A percentile compares a stretch with the other conserved stretches of the same genome.
phyloP scores from a whole-genome alignment of 441 rosid species.

The Geranium incanum region DNA sequence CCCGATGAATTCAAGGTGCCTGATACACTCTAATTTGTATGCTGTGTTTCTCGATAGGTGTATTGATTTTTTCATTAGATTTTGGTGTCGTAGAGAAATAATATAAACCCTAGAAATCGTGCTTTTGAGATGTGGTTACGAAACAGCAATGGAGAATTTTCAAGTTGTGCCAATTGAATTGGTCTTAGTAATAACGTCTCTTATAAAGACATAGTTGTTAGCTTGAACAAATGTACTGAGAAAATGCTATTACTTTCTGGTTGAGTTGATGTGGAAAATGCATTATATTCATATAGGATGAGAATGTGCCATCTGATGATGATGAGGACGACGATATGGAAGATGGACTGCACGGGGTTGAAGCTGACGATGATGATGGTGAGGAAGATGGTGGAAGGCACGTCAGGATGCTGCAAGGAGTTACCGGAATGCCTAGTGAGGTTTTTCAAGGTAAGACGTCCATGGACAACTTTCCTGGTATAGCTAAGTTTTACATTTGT shows the following conservation, averaged over 20 bases:
- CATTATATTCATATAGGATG: conserved; percentile 44
- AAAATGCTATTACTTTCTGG: neutral
- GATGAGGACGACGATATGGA: conserved; percentile 21
- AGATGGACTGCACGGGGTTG: conserved; percentile 1
- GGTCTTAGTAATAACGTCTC: neutral
- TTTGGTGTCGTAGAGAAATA: neutral
- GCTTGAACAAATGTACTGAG: neutral
- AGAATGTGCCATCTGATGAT: conserved; percentile 63
- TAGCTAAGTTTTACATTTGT: conserved; percentile 14
- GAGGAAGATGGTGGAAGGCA: conserved; percentile 57
- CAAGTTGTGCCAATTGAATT: neutral
- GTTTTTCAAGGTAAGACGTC: conserved; percentile 32
- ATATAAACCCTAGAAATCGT: neutral
- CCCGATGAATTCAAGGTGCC: conserved; percentile 63
- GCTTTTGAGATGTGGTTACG: neutral
- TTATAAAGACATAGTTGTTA: neutral
- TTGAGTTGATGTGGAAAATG: neutral
- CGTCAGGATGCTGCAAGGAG: conserved; percentile 62
- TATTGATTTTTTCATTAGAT: neutral
- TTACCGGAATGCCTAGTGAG: conserved; percentile 79
- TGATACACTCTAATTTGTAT: neutral
- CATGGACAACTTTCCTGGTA: conserved; percentile 11
- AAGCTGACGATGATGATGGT: conserved; percentile 28
- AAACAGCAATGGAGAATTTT: neutral
- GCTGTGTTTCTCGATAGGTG: neutral